Evolutionary conservation across 495 filamentous ascomycete species (phyloP).

Genomic region (Talaromyces wortmannii): DNA sequence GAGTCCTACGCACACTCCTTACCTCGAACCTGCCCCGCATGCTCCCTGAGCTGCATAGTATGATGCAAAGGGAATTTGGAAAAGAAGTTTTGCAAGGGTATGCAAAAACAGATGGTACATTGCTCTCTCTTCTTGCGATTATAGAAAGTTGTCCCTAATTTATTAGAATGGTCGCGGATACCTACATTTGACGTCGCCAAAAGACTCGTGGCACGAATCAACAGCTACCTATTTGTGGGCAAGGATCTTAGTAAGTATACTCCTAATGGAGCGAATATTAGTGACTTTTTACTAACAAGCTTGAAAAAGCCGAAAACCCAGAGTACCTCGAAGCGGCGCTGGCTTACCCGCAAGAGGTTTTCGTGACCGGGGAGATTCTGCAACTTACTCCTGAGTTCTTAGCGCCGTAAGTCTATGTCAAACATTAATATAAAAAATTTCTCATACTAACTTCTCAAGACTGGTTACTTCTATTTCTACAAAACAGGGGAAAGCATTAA

Average conservation of each 20-base stretch:
- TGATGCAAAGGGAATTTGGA: not conserved
- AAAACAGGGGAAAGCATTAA: not conserved
- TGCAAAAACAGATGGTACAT: not conserved
- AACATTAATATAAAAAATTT: not conserved
- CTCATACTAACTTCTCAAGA: too few relatives aligned
- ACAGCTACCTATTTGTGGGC: conserved; percentile 5
- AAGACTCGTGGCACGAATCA: not conserved
- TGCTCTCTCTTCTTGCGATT: too few relatives aligned
- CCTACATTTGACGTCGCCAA: conserved; percentile 6
- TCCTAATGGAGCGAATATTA: too few relatives aligned
- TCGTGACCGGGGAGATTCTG: conserved; percentile 2
- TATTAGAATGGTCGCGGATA: not conserved
- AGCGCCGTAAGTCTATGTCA: conserved; percentile 4
- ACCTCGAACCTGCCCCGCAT: not conserved
- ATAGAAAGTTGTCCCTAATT: too few relatives aligned
- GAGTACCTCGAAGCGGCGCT: conserved; percentile 3
- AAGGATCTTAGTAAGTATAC: not conserved
- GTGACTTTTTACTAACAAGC: too few relatives aligned
- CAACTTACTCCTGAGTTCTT: conserved; percentile 3
- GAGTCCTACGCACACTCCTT: not conserved
- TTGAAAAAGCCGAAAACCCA: not conserved
- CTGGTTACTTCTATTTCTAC: too few relatives aligned
- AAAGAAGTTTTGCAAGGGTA: not conserved
- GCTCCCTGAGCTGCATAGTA: not conserved
- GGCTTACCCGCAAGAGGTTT: conserved; percentile 5